Evolutionary conservation across 2,329 filamentous ascomycete genomes (phyloP), one percentile per base, ranked within the genome.

Genomic region (Pseudogymnoascus sp.): DNA sequence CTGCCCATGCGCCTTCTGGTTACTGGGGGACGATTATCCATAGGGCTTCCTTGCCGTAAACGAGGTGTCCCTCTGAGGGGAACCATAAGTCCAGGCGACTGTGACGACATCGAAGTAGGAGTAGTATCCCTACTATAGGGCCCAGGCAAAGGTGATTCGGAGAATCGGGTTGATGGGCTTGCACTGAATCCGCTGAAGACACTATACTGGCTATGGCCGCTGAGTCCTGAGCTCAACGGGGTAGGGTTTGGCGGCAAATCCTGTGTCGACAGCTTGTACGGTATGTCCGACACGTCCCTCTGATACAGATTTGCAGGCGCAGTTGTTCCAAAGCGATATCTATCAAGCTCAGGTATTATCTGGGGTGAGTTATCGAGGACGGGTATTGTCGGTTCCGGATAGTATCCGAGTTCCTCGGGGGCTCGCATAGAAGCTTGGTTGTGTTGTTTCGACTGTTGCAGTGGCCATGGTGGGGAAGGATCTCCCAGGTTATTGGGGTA

Each of bases 81-180:
- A 75, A 79, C 66, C 73, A 84, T 75, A 4, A 88, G 74, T 2
- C 84, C 82, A 3, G 89, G 88, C 14, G 89, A 92, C 69, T 89
- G 87, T 1, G 89, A 92, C 6, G 87, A 89, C 66, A 89, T 86
- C 8, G 89, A 92, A 4, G 89, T 91, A 5, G 89, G 89, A 2
- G 89, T 92, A 0, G 89, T 91, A 64, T 89, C 88, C 66, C 89
- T 82, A 71, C 89, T 92, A 74, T 91, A 92, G 4, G 85, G 77
- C 1, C 87, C 84, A 10, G 88, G 85, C 1, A 84, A 83, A 18
- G 50, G 85, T 0, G 89, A 92, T 63, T 86, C 89, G 1, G 88
- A 90, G 70, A 89, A 91, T 65, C 87, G 81, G 1, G 89, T 91
- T 3, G 89, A 92, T 38, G 89, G 88, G 64, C 88, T 91, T 23